Conservation (phyloP, 441 rosid genomes). For the Cnidoscolus chayamansa region DNA sequence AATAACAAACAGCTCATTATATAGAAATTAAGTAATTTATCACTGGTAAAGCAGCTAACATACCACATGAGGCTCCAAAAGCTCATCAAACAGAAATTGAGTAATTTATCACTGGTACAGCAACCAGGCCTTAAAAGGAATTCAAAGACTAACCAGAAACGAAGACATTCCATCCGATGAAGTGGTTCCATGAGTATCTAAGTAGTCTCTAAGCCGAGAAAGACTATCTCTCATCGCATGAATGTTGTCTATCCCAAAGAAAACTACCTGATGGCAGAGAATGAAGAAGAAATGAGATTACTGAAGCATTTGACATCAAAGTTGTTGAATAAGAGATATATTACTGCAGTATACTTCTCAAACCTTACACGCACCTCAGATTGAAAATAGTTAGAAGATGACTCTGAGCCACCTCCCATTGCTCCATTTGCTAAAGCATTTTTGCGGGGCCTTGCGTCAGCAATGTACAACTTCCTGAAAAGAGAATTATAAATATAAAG, state of each 20-base stretch:
- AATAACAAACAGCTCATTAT: too few species aligned
- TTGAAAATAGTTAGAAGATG: slow-evolving; percentile 87
- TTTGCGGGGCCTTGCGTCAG: slow-evolving; percentile 98
- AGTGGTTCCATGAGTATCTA: slow-evolving; percentile 94
- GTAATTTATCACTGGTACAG: background rate
- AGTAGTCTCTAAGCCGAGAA: slow-evolving; percentile 90
- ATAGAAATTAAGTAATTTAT: too few species aligned
- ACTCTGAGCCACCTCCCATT: slow-evolving; percentile 99
- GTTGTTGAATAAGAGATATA: slow-evolving; percentile 29
- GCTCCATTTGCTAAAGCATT: slow-evolving; percentile 99
- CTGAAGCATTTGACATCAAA: slow-evolving; percentile 15
- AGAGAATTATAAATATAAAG: slow-evolving; percentile 11
- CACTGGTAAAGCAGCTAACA: too few species aligned
- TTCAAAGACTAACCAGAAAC: slow-evolving; percentile 66
- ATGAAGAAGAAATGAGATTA: slow-evolving; percentile 16
- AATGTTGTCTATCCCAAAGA: slow-evolving; percentile 98
- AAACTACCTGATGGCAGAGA: slow-evolving; percentile 61
- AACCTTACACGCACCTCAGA: slow-evolving; percentile 70
- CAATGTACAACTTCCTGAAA: slow-evolving; percentile 89
- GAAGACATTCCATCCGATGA: slow-evolving; percentile 99
- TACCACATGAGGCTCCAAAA: background rate
- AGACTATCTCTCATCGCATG: slow-evolving; percentile 99
- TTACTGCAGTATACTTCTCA: slow-evolving; percentile 25
- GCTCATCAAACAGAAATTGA: background rate
- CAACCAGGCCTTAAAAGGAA: slow-evolving; percentile 6